These are phyloP conservation scores for Carex scoparia DNA, from an alignment of 176 grass and related monocot genomes.

Conservation along the genomic window DNA sequence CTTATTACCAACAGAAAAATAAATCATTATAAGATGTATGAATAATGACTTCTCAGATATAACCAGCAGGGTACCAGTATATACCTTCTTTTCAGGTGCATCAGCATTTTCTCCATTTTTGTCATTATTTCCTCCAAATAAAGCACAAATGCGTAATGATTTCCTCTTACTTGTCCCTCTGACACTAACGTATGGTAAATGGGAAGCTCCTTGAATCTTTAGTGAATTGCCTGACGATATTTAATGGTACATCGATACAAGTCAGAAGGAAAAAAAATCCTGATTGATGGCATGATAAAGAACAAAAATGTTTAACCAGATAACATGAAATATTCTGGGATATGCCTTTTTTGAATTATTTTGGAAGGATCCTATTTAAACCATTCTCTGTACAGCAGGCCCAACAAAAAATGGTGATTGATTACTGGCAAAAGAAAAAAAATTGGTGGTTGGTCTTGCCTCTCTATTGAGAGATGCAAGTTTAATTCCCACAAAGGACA, in stretches of 20 bases:
- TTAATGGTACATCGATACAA: constrained; percentile 9
- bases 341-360: not conserved
- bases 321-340: not conserved
- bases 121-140: constrained; percentile 96
- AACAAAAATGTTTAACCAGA: not conserved
- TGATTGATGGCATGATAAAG: not conserved
- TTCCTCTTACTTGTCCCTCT: constrained; percentile 39
- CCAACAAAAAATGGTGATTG: not conserved
- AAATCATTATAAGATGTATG: constrained; percentile 1
- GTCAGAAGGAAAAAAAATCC: not conserved
- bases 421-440: not conserved
- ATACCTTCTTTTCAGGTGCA: constrained; percentile 51
- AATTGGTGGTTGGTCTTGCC: not conserved
- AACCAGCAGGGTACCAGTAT: constrained; percentile 15
- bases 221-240: constrained; percentile 54
- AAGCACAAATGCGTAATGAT: constrained; percentile 66
- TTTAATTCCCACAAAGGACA: not conserved
- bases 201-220: constrained; percentile 33
- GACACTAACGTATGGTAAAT: constrained; percentile 42
- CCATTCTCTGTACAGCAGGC: not conserved
- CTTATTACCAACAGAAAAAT: constrained; percentile 12
- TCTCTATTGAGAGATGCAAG: not conserved
- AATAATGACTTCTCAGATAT: not conserved
- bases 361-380: not conserved
- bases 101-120: constrained; percentile 75